These are phyloP conservation scores for Xylariaceae sp. DNA, from an alignment of 2,329 filamentous ascomycete species.

Conservation along the genomic window DNA sequence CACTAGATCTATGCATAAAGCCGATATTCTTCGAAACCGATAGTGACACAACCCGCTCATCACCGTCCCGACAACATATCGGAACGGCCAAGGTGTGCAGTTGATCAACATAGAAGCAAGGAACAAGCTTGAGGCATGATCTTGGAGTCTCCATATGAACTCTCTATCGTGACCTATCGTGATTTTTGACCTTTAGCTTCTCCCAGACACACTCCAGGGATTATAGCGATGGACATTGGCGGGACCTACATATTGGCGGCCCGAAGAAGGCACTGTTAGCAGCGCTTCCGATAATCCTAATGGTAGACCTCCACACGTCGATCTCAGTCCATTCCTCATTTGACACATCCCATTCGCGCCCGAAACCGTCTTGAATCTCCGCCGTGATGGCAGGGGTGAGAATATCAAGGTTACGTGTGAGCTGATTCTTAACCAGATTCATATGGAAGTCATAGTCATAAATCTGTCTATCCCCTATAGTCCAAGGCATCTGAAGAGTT, in stretches of 20 bases:
- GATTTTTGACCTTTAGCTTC: neutral
- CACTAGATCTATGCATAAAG: conserved; percentile 2
- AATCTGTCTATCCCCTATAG: conserved; percentile 6
- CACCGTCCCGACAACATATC: neutral
- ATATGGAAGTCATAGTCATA: conserved; percentile 5
- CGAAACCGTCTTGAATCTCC: conserved; percentile 5
- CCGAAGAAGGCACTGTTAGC: conserved; percentile 10
- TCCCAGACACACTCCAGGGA: too few species aligned
- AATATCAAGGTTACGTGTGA: conserved; percentile 5
- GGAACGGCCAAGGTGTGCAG: conserved; percentile 2
- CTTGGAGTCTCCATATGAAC: neutral
- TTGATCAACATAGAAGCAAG: conserved; percentile 4
- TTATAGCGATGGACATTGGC: too few species aligned
- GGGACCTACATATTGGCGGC: neutral
- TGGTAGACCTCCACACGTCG: neutral
- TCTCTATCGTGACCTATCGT: conserved; percentile 3
- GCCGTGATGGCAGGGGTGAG: conserved; percentile 5
- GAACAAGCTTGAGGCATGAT: conserved; percentile 5
- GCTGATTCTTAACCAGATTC: conserved; percentile 4
- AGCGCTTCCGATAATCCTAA: conserved; percentile 4
- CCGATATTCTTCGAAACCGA: neutral
- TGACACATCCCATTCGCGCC: conserved; percentile 2
- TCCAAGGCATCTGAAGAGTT: conserved; percentile 7
- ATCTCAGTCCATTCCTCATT: conserved; percentile 1
- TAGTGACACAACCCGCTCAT: conserved; percentile 4